phyloP scores from a whole-genome alignment of 495 filamentous ascomycete species.

The Umbilicaria muhlenbergii region DNA sequence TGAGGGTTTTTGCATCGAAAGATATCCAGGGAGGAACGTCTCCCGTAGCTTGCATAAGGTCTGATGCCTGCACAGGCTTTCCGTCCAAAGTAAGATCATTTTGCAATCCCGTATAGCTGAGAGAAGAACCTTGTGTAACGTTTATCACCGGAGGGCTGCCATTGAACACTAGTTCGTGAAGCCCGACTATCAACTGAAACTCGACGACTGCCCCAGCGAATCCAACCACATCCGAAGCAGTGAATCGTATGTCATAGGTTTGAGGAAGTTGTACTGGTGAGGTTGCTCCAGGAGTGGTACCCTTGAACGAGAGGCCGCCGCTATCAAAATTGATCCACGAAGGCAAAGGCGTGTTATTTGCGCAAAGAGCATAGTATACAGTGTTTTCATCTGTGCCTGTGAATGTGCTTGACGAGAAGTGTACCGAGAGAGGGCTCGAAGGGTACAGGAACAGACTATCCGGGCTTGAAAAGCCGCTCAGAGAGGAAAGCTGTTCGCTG shows the following conservation, averaged over 20 bases:
- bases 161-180: conserved; percentile 48
- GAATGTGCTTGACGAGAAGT: conserved; percentile 34
- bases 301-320: conserved; percentile 48
- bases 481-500: conserved; percentile 27
- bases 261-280: conserved; percentile 53
- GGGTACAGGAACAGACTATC: conserved; percentile 30
- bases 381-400: conserved; percentile 28
- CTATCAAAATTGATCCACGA: conserved; percentile 74
- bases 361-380: conserved; percentile 62
- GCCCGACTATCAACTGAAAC: conserved; percentile 57
- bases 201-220: conserved; percentile 50
- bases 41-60: conserved; percentile 33
- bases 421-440: conserved; percentile 26
- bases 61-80: conserved; percentile 24
- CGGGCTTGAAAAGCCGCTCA: conserved; percentile 31
- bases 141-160: conserved; percentile 40
- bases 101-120: conserved; percentile 39
- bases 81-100: conserved; percentile 48
- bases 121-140: conserved; percentile 33
- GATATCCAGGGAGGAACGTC: conserved; percentile 53
- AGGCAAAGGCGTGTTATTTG: conserved; percentile 66
- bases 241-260: conserved; percentile 52
- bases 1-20: conserved; percentile 45
- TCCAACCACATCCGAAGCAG: conserved; percentile 67
- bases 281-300: conserved; percentile 47